Evolutionary conservation across 257 asterid species (phyloP).

Genomic region (Solanum chmielewskii): DNA sequence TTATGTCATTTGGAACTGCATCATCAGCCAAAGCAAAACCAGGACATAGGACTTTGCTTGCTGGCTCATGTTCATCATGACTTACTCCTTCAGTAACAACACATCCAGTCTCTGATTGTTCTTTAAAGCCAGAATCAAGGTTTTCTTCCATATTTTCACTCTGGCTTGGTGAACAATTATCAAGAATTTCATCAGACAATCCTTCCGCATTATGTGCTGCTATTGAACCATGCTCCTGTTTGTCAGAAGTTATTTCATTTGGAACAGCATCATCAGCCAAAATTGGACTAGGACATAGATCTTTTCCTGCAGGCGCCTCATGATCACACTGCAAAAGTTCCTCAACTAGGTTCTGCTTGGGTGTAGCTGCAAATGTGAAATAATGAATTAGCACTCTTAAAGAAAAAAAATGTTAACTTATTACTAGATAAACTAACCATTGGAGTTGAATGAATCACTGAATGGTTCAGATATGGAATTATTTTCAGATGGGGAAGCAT

Average conservation of each 20-base stretch:
- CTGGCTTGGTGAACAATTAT: neutral
- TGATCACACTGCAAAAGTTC: neutral
- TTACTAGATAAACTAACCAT: constrained; percentile 6
- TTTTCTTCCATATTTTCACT: neutral
- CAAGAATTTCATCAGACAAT: neutral
- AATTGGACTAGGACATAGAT: neutral
- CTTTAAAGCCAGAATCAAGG: neutral
- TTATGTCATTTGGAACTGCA: neutral
- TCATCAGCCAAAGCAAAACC: neutral
- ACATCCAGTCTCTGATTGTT: neutral
- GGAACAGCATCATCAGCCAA: neutral
- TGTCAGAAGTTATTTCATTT: neutral
- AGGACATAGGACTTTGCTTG: neutral
- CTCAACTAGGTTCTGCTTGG: neutral
- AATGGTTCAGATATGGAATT: neutral
- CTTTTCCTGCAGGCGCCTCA: neutral
- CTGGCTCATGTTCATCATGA: neutral
- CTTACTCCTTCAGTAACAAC: neutral
- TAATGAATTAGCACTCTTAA: neutral
- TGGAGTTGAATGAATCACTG: constrained; percentile 12
- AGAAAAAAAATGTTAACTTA: neutral
- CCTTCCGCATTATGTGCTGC: neutral
- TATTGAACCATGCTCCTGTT: neutral
- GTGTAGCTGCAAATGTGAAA: neutral
- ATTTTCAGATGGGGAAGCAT: constrained; percentile 7